Percentiles rank a stretch among this genome's conserved stretches.
Conservation (phyloP, 805 yeast species). For the Candida taoyuanica region DNA sequence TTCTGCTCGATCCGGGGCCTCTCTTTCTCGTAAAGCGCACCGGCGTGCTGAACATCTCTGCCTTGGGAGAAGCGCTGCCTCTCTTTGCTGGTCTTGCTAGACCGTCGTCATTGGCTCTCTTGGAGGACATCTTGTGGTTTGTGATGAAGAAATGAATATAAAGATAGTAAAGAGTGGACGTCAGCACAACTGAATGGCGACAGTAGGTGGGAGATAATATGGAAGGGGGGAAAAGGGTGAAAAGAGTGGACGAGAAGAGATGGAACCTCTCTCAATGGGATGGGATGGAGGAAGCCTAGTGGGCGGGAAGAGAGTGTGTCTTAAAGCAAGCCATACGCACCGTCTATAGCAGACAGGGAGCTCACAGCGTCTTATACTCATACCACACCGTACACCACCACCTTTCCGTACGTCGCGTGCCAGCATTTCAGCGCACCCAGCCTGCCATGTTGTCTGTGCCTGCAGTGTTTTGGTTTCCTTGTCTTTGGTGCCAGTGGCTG, state of each 20-base stretch:
- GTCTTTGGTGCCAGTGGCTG: too few relatives aligned
- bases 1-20: conserved; percentile 11
- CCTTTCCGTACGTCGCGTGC: background rate
- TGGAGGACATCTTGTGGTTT: conserved; percentile 9
- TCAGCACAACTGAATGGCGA: conserved; percentile 31
- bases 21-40: conserved; percentile 14
- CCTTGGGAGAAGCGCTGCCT: conserved; percentile 10
- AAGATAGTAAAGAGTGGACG: conserved; percentile 26
- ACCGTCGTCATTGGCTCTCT: conserved; percentile 23
- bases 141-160: background rate
- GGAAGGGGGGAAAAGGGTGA: background rate
- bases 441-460: background rate
- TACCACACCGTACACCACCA: too few relatives aligned
- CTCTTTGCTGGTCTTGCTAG: conserved; percentile 20
- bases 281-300: background rate
- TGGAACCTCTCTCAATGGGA: background rate
- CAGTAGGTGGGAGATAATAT: conserved; percentile 8
- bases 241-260: background rate
- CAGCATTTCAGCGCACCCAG: background rate
- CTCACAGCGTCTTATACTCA: too few relatives aligned
- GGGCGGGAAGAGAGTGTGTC: too few relatives aligned
- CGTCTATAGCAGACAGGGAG: too few relatives aligned
- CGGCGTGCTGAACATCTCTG: conserved; percentile 13
- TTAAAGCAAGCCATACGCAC: too few relatives aligned
- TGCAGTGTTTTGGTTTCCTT: too few relatives aligned